Conservation (phyloP, 2,329 filamentous ascomycete species). For the Paraphaeosphaeria minitans region DNA sequence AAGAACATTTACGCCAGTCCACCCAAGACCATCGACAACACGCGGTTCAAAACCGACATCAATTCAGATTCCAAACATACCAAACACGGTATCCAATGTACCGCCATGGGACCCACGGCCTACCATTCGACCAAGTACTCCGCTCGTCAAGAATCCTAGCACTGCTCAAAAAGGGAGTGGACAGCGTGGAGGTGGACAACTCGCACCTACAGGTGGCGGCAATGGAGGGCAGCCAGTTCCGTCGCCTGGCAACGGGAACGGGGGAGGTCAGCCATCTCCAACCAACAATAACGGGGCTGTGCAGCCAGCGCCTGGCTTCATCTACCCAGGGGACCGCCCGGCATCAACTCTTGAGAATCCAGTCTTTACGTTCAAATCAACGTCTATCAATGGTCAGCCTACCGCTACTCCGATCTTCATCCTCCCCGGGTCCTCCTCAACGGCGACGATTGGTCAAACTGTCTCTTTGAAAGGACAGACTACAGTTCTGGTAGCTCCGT, state of each 20-base stretch:
- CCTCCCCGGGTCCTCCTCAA: slow-evolving; percentile 11
- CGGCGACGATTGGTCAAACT: slow-evolving; percentile 18
- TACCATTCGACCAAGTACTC: neutral
- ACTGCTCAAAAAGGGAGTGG: neutral
- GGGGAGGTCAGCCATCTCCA: neutral
- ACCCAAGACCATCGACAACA: slow-evolving; percentile 4
- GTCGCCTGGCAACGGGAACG: neutral
- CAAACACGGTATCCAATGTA: neutral
- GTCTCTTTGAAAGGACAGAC: slow-evolving; percentile 12
- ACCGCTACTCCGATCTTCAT: slow-evolving; percentile 14
- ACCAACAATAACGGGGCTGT: neutral
- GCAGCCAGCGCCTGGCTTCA: neutral
- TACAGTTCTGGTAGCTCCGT: slow-evolving; percentile 12
- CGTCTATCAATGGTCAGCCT: slow-evolving; percentile 10
- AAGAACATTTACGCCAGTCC: neutral
- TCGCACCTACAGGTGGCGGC: no score
- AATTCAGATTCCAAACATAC: neutral
- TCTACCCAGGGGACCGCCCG: neutral
- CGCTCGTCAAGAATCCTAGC: neutral
- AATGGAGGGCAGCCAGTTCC: neutral
- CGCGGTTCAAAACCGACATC: slow-evolving; percentile 6
- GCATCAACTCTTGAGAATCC: slow-evolving; percentile 11
- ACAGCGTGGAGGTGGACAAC: no score
- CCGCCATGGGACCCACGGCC: neutral
- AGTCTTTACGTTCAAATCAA: slow-evolving; percentile 20